A percentile compares a stretch with the other conserved stretches of the same genome.
These are phyloP conservation scores for Phaffomyces opuntiae DNA, from an alignment of 805 yeast genomes.

Conservation along the genomic window DNA sequence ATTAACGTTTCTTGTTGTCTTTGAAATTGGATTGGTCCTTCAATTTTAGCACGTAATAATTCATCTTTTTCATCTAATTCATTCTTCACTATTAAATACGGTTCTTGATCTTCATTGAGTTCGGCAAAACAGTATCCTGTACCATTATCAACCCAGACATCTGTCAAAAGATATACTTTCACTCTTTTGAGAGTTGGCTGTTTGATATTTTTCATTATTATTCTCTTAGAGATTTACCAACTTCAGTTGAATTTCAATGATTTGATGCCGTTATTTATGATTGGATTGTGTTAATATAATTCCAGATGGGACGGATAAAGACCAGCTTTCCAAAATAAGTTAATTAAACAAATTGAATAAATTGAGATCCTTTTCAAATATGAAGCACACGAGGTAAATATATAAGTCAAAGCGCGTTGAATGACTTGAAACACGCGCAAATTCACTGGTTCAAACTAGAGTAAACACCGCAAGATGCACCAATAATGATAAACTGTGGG, in stretches of 20 bases:
- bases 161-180: slow-evolving; percentile 78
- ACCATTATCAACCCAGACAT: slow-evolving; percentile 88
- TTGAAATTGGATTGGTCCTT: slow-evolving; percentile 76
- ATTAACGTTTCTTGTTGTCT: slow-evolving; percentile 91
- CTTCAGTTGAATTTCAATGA: not conserved
- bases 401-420: no score
- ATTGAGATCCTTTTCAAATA: not conserved
- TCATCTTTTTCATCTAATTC: slow-evolving; percentile 55
- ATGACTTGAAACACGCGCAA: no score
- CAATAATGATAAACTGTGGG: no score
- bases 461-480: no score
- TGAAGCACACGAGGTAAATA: not conserved
- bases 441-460: no score
- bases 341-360: no score
- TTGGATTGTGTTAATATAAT: no score
- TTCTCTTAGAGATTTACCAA: not conserved
- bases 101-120: slow-evolving; percentile 29
- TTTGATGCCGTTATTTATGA: no score
- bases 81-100: slow-evolving; percentile 65
- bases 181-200: slow-evolving; percentile 60
- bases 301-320: not conserved
- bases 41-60: slow-evolving; percentile 58
- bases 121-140: slow-evolving; percentile 87
- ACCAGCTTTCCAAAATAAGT: not conserved
- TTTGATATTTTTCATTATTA: slow-evolving; percentile 1